A percentile compares a stretch with the other conserved stretches of the same genome.
phyloP scores from a whole-genome alignment of 352 stramenopile genomes.

The Globisporangium emineosum region DNA sequence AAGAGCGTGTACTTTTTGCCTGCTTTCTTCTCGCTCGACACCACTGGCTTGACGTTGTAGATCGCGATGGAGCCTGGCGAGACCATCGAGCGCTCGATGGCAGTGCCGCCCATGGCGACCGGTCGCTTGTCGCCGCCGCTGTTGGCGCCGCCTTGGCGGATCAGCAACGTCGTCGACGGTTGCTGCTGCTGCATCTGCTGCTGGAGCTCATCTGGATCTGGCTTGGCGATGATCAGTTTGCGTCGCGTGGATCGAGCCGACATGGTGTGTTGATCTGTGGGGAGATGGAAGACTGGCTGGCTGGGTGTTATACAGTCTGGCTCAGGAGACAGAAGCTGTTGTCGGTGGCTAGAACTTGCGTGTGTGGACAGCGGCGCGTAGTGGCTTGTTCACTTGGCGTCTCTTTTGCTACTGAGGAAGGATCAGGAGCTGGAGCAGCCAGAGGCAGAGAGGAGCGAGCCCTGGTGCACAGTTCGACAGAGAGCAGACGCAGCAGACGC shows the following conservation, averaged over 20 bases:
- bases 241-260: constrained; percentile 17
- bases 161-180: constrained; percentile 33
- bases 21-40: constrained; percentile 22
- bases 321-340: constrained; percentile 2
- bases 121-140: constrained; percentile 34
- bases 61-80: constrained; percentile 52
- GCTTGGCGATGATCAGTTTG: constrained; percentile 19
- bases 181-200: constrained; percentile 17
- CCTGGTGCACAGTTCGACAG: constrained; percentile 1
- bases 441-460: not conserved
- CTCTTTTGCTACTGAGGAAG: constrained; percentile 18
- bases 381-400: not conserved
- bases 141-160: constrained; percentile 26
- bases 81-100: constrained; percentile 66
- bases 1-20: constrained; percentile 55
- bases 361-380: not conserved
- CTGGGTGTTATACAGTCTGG: not conserved
- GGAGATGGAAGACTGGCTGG: not conserved
- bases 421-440: not conserved
- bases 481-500: not conserved
- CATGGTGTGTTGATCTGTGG: not conserved
- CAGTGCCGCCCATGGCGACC: constrained; percentile 55
- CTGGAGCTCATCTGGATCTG: constrained; percentile 15
- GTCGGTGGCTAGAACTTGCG: not conserved
- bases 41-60: constrained; percentile 53